Evolutionary conservation across 805 yeast species (phyloP).

Genomic region (Candida arabinofermentans): DNA sequence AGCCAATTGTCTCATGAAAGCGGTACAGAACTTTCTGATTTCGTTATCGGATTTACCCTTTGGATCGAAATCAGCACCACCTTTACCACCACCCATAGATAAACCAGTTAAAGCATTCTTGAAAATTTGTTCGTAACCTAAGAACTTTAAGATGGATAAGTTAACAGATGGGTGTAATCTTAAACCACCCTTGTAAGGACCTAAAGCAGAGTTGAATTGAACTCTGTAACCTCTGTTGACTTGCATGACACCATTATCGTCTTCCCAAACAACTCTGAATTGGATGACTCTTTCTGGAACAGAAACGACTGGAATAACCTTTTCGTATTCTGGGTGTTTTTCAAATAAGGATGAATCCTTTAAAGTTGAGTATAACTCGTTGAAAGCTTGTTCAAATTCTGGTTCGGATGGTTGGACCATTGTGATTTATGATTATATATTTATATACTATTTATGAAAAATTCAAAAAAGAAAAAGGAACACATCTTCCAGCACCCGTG

Average conservation of each 20-base stretch:
- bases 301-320: constrained; percentile 83
- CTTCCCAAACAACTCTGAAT: constrained; percentile 98
- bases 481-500: background rate
- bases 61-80: constrained; percentile 98
- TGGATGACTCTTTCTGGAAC: constrained; percentile 95
- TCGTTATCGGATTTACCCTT: constrained; percentile 90
- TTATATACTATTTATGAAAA: background rate
- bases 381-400: constrained; percentile 98
- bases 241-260: constrained; percentile 86
- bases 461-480: background rate
- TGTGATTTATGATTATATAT: constrained; percentile 11
- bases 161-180: constrained; percentile 97
- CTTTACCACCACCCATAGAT: constrained; percentile 99
- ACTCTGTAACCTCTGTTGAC: constrained; percentile 98
- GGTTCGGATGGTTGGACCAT: constrained; percentile 92
- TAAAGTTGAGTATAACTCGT: constrained; percentile 84
- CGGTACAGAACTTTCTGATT: constrained; percentile 93
- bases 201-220: constrained; percentile 96
- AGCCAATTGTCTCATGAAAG: constrained; percentile 93
- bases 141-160: constrained; percentile 89
- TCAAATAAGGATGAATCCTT: constrained; percentile 88
- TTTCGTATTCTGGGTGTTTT: constrained; percentile 85
- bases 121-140: constrained; percentile 98
- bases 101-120: constrained; percentile 97
- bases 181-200: constrained; percentile 99